Evolutionary conservation across 129 eudicot genomes (phyloP).

Genomic region (Helianthus annuus): DNA sequence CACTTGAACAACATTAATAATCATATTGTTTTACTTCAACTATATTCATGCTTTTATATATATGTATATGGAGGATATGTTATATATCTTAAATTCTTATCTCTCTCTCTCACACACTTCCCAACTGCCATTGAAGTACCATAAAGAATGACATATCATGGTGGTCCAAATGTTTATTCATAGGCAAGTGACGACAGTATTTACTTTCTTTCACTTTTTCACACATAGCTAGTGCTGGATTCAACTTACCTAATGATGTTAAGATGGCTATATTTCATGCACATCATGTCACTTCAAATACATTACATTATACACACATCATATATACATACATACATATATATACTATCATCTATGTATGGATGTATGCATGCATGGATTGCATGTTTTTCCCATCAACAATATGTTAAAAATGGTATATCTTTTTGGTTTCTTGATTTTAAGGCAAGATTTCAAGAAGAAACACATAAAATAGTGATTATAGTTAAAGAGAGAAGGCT

Average conservation of each 20-base stretch:
- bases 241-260: slow-evolving; percentile 21
- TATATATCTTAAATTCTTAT: background rate
- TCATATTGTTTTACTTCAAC: background rate
- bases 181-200: slow-evolving; percentile 16
- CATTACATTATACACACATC: background rate
- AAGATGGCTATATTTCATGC: slow-evolving; percentile 65
- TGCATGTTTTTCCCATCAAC: background rate
- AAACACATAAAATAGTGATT: slow-evolving; percentile 33
- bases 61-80: background rate
- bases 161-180: slow-evolving; percentile 28
- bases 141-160: slow-evolving; percentile 29
- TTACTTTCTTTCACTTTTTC: slow-evolving; percentile 17
- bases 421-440: slow-evolving; percentile 25
- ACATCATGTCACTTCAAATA: slow-evolving; percentile 16
- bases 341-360: background rate
- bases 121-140: slow-evolving; percentile 19
- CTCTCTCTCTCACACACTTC: background rate
- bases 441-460: slow-evolving; percentile 14
- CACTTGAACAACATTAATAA: background rate
- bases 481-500: slow-evolving; percentile 16
- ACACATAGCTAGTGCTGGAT: slow-evolving; percentile 12
- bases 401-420: background rate
- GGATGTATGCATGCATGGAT: slow-evolving; percentile 10
- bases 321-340: background rate
- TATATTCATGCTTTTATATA: background rate